Evolutionary conservation across 2,329 filamentous ascomycete species (phyloP).

Genomic region (Emmonsiellopsis sp.): DNA sequence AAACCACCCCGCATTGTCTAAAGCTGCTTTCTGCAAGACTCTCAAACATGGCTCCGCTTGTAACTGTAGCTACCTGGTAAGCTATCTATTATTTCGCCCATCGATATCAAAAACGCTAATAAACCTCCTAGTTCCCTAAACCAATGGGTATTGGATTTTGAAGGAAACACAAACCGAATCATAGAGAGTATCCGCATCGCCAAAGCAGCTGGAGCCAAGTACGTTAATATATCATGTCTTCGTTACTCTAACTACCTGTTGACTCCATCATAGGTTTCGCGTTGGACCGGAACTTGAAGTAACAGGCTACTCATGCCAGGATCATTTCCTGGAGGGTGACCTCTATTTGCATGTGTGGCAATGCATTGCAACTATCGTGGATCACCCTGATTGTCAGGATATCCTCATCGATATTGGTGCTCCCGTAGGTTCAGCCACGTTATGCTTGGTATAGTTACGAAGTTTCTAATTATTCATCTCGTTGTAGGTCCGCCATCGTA

Average conservation of each 20-base stretch:
- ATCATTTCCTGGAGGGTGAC: slow-evolving; percentile 28
- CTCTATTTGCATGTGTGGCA: slow-evolving; percentile 52
- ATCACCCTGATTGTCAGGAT: slow-evolving; percentile 4
- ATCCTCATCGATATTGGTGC: slow-evolving; percentile 43
- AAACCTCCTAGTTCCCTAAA: slow-evolving; percentile 8
- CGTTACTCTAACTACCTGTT: background rate
- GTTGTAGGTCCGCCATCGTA: slow-evolving; percentile 9
- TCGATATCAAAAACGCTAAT: background rate
- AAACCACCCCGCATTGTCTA: no score
- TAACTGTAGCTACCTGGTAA: slow-evolving; percentile 6
- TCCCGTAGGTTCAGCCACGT: background rate
- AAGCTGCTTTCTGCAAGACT: background rate
- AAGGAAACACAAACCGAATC: slow-evolving; percentile 55
- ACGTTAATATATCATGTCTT: background rate
- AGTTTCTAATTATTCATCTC: background rate
- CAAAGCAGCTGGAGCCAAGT: slow-evolving; percentile 46
- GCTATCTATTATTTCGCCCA: background rate
- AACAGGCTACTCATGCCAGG: slow-evolving; percentile 11
- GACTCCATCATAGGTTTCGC: slow-evolving; percentile 32
- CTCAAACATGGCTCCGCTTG: slow-evolving; percentile 2
- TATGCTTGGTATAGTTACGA: background rate
- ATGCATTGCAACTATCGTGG: slow-evolving; percentile 4
- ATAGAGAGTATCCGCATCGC: slow-evolving; percentile 51
- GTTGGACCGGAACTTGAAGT: slow-evolving; percentile 40
- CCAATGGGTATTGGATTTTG: slow-evolving; percentile 45